Percentiles rank a stretch among this genome's conserved stretches.
phyloP scores from a whole-genome alignment of 2,329 filamentous ascomycete genomes.

The Colletotrichum sansevieriae region DNA sequence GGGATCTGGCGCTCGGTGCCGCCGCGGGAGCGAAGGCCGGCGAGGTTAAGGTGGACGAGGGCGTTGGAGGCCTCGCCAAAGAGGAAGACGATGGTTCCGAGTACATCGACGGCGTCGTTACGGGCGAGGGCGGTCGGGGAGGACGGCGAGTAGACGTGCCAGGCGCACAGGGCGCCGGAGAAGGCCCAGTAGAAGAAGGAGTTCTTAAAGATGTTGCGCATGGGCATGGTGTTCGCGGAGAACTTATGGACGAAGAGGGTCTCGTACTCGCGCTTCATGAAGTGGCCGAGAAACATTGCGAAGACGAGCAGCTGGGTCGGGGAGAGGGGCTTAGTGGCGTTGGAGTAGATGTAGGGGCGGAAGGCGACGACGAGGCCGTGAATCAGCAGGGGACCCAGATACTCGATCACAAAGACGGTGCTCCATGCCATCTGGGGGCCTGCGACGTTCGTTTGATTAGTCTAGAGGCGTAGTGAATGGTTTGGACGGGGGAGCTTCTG shows the following conservation, averaged over 20 bases:
- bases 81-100: slow-evolving; percentile 78
- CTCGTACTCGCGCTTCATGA: slow-evolving; percentile 94
- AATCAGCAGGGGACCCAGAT: slow-evolving; percentile 90
- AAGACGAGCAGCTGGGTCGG: slow-evolving; percentile 80
- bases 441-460: slow-evolving; percentile 51
- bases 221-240: slow-evolving; percentile 93
- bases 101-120: slow-evolving; percentile 68
- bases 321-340: slow-evolving; percentile 65
- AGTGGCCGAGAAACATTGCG: slow-evolving; percentile 83
- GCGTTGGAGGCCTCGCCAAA: slow-evolving; percentile 87
- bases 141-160: slow-evolving; percentile 85
- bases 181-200: slow-evolving; percentile 93
- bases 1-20: slow-evolving; percentile 92
- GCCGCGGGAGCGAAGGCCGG: slow-evolving; percentile 80
- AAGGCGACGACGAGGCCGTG: slow-evolving; percentile 80
- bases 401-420: slow-evolving; percentile 95
- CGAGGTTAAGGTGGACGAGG: slow-evolving; percentile 82
- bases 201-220: slow-evolving; percentile 93
- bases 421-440: slow-evolving; percentile 92
- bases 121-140: slow-evolving; percentile 71
- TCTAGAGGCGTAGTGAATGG: neutral
- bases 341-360: slow-evolving; percentile 73
- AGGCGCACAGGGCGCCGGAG: slow-evolving; percentile 83
- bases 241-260: slow-evolving; percentile 96
- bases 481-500: neutral